Evolutionary conservation across 2,329 filamentous ascomycete genomes (phyloP).

Genomic region (Hypoxylon sp.): DNA sequence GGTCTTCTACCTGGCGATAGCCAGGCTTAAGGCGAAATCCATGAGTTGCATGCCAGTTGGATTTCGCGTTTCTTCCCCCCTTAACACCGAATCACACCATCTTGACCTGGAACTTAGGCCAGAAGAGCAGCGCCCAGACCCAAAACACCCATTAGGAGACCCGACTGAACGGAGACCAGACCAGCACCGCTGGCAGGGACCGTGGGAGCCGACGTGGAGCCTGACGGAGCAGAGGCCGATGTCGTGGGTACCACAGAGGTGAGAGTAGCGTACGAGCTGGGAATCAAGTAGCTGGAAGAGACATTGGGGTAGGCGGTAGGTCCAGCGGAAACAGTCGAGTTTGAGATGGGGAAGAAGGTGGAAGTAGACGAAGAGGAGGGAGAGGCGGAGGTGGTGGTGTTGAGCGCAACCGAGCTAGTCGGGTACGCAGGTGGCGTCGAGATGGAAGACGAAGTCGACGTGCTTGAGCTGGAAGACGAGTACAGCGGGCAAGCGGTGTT

Average conservation of each 20-base stretch:
- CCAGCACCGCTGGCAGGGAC: conserved; percentile 47
- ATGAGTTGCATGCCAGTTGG: not conserved
- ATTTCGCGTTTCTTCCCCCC: conserved; percentile 3
- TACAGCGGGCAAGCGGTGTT: conserved; percentile 54
- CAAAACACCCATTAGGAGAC: conserved; percentile 49
- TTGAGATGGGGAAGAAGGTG: conserved; percentile 42
- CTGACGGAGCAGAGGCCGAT: conserved; percentile 26
- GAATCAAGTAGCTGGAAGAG: conserved; percentile 42
- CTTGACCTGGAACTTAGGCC: conserved; percentile 37
- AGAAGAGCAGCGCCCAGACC: conserved; percentile 51
- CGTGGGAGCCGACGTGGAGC: conserved; percentile 28
- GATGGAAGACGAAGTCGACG: conserved; percentile 37
- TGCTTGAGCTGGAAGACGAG: conserved; percentile 45
- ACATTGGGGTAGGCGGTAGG: conserved; percentile 47
- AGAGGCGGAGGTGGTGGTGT: conserved; percentile 35
- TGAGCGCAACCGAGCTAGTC: conserved; percentile 29
- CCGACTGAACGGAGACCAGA: conserved; percentile 46
- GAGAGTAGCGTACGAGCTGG: conserved; percentile 37
- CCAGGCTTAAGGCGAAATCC: not conserved
- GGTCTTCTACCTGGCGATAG: not conserved
- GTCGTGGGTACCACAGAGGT: conserved; percentile 37
- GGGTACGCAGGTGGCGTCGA: conserved; percentile 37
- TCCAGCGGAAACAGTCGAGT: conserved; percentile 45
- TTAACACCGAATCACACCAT: conserved; percentile 29
- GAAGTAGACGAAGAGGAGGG: conserved; percentile 35